phyloP scores from a whole-genome alignment of 352 stramenopile species.

The Saprolegnia diclina region DNA sequence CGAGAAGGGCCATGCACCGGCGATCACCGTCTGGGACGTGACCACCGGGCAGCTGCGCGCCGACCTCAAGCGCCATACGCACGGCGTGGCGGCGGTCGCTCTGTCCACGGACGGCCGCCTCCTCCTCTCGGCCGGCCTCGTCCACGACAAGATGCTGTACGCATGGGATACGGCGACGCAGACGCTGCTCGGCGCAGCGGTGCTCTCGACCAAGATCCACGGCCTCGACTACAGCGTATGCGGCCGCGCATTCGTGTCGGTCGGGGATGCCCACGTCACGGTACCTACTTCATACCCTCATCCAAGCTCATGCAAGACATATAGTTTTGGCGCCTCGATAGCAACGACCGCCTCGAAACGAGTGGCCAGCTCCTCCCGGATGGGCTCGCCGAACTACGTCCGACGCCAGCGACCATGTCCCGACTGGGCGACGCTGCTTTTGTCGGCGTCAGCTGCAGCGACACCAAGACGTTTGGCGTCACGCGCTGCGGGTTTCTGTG shows the following conservation, averaged over 20 bases:
- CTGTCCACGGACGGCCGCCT: constrained; percentile 61
- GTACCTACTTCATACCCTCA: constrained; percentile 30
- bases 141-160: constrained; percentile 78
- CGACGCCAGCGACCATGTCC: constrained; percentile 49
- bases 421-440: constrained; percentile 61
- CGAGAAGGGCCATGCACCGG: constrained; percentile 77
- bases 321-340: constrained; percentile 73
- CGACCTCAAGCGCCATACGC: constrained; percentile 77
- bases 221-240: constrained; percentile 60
- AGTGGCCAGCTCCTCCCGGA: constrained; percentile 52
- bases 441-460: constrained; percentile 58
- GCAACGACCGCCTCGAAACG: constrained; percentile 40
- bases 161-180: constrained; percentile 52
- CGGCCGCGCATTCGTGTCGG: constrained; percentile 77
- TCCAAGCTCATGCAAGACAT: background rate
- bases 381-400: constrained; percentile 49
- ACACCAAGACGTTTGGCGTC: constrained; percentile 67
- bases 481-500: constrained; percentile 69
- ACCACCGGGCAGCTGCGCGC: constrained; percentile 67
- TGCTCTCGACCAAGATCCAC: constrained; percentile 64
- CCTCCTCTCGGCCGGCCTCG: constrained; percentile 65
- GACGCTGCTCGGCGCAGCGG: constrained; percentile 42
- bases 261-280: constrained; percentile 74
- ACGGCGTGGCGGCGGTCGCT: constrained; percentile 70
- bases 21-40: constrained; percentile 85